Evolutionary conservation across 495 filamentous ascomycete genomes (phyloP).

Genomic region (Talaromyces adpressus): DNA sequence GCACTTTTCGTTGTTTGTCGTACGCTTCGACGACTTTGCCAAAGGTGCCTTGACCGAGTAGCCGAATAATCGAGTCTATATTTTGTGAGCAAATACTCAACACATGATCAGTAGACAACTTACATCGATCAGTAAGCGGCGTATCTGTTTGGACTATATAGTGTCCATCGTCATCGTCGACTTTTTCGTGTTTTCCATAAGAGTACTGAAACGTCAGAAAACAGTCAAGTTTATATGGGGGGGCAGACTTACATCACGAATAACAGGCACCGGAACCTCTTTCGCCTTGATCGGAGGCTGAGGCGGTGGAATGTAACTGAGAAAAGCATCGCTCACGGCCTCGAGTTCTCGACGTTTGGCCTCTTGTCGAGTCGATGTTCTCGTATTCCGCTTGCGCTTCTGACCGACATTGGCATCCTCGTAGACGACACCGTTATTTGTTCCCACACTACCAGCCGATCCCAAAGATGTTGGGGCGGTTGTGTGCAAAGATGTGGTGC

Average conservation of each 20-base stretch:
- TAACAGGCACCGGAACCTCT: conserved; percentile 77
- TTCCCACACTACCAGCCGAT: conserved; percentile 60
- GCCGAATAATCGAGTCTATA: conserved; percentile 74
- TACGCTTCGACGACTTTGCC: conserved; percentile 94
- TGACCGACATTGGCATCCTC: conserved; percentile 58
- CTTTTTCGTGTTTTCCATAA: conserved; percentile 47
- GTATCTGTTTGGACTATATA: conserved; percentile 85
- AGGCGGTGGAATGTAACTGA: conserved; percentile 75
- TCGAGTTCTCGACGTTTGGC: conserved; percentile 68
- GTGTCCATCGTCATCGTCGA: conserved; percentile 94
- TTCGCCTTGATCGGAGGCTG: conserved; percentile 85
- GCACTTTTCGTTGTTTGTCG: conserved; percentile 64
- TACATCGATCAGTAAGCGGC: conserved; percentile 82
- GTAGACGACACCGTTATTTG: conserved; percentile 45
- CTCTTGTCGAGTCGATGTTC: conserved; percentile 71
- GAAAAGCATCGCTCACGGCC: conserved; percentile 60
- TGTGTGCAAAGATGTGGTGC: conserved; percentile 79
- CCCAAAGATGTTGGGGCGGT: conserved; percentile 88
- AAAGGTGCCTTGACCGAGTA: conserved; percentile 95
- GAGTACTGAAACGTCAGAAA: conserved; percentile 30
- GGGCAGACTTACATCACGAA: conserved; percentile 65
- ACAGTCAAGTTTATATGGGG: neutral
- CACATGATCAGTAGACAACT: conserved; percentile 27
- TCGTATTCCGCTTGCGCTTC: conserved; percentile 80
- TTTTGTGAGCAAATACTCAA: conserved; percentile 6